Conservation (phyloP, 306 rosid genomes). For the Delonix regia region DNA sequence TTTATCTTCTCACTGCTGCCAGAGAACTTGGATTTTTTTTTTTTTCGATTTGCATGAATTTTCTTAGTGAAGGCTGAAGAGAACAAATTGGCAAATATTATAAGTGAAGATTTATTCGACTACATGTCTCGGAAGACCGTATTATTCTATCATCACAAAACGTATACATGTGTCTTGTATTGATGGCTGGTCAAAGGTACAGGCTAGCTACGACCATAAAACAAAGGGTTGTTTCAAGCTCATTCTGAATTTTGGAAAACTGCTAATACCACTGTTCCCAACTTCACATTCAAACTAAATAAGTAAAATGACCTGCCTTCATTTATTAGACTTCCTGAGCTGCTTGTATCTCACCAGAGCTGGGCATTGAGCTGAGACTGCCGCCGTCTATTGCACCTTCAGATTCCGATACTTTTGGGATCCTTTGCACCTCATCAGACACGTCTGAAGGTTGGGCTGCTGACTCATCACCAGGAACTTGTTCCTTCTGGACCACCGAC, state of each 20-base stretch:
- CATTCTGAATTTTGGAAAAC: not conserved
- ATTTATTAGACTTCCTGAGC: conserved; percentile 30
- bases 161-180: not conserved
- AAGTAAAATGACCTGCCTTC: conserved; percentile 14
- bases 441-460: conserved; percentile 43
- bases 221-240: conserved; percentile 9
- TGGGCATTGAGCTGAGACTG: conserved; percentile 22
- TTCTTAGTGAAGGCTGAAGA: not conserved
- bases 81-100: not conserved
- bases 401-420: conserved; percentile 55
- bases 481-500: conserved; percentile 51
- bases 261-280: conserved; percentile 5
- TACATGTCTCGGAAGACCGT: not conserved
- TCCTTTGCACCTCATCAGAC: conserved; percentile 52
- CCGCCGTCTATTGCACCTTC: conserved; percentile 44
- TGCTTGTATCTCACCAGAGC: conserved; percentile 56
- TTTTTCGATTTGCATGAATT: not conserved
- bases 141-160: not conserved
- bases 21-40: too few species aligned
- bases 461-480: conserved; percentile 42
- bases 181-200: not conserved
- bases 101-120: not conserved
- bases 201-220: not conserved
- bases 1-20: too few species aligned
- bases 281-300: conserved; percentile 26